These are phyloP conservation scores for Tetrapisispora phaffii DNA, from an alignment of 805 yeast species.

Conservation along the genomic window DNA sequence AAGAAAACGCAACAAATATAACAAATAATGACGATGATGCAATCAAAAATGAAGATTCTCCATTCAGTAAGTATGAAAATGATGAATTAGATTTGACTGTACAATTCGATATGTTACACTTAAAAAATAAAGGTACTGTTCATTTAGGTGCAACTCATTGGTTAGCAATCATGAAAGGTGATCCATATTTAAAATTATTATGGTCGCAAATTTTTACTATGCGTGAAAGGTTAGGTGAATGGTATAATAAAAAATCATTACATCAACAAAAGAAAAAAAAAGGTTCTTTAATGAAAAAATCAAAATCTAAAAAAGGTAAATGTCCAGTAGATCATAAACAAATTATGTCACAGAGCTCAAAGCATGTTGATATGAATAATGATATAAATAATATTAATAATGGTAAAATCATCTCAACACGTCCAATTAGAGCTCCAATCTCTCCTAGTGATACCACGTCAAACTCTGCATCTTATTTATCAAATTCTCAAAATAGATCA, in stretches of 20 bases:
- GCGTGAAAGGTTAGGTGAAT: conserved; percentile 31
- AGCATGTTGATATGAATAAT: conserved; percentile 10
- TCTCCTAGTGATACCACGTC: background rate
- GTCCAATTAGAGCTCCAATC: background rate
- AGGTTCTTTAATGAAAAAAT: background rate
- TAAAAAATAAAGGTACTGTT: conserved; percentile 34
- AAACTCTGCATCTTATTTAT: background rate
- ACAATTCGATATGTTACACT: conserved; percentile 37
- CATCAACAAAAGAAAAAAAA: conserved; percentile 1
- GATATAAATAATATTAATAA: background rate
- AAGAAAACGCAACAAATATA: background rate
- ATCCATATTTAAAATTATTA: conserved; percentile 43
- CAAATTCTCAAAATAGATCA: background rate
- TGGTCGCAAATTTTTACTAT: conserved; percentile 42
- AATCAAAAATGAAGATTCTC: background rate
- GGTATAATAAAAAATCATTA: conserved; percentile 21
- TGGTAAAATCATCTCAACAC: background rate
- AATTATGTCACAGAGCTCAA: background rate
- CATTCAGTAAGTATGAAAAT: conserved; percentile 17
- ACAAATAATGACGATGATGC: background rate
- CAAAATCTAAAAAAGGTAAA: conserved; percentile 3
- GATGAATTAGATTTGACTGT: conserved; percentile 33
- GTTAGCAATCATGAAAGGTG: conserved; percentile 51
- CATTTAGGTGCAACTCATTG: conserved; percentile 47
- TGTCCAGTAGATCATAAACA: conserved; percentile 14